Base-by-base conservation (phyloP, 2,329 filamentous ascomycete species). In the Penicillium decumbens region DNA sequence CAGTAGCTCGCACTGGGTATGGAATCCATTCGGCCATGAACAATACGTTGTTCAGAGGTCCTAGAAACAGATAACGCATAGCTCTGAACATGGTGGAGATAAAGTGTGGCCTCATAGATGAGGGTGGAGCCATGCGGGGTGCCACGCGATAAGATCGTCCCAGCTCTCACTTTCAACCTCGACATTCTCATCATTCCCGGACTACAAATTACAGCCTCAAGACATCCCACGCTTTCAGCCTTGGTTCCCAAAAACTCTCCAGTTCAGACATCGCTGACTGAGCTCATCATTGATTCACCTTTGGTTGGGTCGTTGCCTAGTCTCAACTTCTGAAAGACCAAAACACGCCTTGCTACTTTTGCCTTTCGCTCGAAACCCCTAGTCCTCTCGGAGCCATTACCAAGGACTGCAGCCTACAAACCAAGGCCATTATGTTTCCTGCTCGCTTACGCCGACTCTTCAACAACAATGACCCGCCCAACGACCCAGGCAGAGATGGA, bases 101-200 rank as follows among this genome's bases (percentile, higher is more conserved):
- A 20, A 23, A 37, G 9, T 37, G 33, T 9, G 33, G 33, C 33
- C 33, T 37, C 33, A 37, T 37, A 37, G 33, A 37, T 37, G 18
- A 37, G 33, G 33, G 33, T 37, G 33, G 33, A 37, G 15, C 40
- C 24, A 42, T 43, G 41, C 41, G 41, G 41, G 41, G 41, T 43
- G 41, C 7, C 20, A 6, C n/a, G 28, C 41, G 42, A 44, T 44
- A 44, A 44, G 42, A 44, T 24, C 38, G 38, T 40, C 38, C 24
- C 12, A 25, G 20, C 23, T 40, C 33, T 20, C 33, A n/a, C 30
- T 32, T 20, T 23, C 33, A 37, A 37, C 33, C 15, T 37, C 18
- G 10, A 37, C 33, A 35, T 2, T 18, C n/a, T 20, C 33, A 37
- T 8, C 15, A 3, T 37, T 20, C 15, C 18, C 18, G 23, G 15